phyloP scores from a whole-genome alignment of 345 rosid species.

The Acer saccharum region DNA sequence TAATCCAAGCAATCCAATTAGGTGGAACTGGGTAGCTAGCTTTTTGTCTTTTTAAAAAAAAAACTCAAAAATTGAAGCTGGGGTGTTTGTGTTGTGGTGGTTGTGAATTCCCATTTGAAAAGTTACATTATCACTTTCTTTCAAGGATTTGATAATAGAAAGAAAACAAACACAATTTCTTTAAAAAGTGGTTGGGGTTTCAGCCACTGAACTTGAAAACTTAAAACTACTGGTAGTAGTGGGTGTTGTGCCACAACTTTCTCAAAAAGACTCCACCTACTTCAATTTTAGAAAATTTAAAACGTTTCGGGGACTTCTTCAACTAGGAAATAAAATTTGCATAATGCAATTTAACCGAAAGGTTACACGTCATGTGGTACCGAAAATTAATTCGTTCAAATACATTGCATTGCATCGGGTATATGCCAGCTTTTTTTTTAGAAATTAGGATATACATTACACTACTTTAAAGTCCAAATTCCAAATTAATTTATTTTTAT shows the following conservation, averaged over 20 bases:
- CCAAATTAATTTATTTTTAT: not conserved
- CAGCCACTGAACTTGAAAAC: slow-evolving; percentile 8
- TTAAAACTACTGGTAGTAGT: not conserved
- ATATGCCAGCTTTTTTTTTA: no score
- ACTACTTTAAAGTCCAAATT: no score
- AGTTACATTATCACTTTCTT: not conserved
- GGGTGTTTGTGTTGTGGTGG: not conserved
- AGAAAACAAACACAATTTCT: not conserved
- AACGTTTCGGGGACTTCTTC: not conserved
- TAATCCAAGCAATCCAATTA: not conserved
- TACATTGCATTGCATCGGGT: no score
- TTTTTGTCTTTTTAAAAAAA: not conserved
- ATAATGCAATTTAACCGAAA: no score
- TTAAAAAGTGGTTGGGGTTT: not conserved
- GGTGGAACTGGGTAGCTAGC: not conserved
- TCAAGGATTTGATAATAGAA: no score
- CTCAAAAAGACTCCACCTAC: not conserved
- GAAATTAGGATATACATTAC: no score
- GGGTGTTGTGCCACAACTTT: slow-evolving; percentile 5
- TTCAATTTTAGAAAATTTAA: no score
- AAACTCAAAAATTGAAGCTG: not conserved
- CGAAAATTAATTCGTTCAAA: no score
- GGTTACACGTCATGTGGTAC: no score
- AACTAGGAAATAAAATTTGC: not conserved
- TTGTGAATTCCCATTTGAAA: not conserved